phyloP scores from a whole-genome alignment of 768 basidiomycete species.

The Rubroboletus pulcherrimus region DNA sequence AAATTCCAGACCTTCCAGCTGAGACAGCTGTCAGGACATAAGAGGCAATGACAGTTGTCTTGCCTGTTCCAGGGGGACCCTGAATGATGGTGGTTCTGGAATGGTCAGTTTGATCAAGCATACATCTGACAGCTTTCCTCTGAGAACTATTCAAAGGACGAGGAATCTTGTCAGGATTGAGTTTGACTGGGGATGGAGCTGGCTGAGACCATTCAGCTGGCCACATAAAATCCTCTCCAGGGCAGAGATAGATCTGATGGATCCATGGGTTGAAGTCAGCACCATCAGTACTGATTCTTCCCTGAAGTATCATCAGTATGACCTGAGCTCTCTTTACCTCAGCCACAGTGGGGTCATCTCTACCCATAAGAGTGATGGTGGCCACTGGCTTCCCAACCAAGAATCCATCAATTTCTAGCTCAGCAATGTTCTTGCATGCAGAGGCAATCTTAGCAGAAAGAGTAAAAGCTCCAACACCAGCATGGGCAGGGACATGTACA shows the following conservation, averaged over 20 bases:
- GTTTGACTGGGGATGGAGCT: slow-evolving; percentile 13
- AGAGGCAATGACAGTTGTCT: slow-evolving; percentile 68
- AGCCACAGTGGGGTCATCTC: slow-evolving; percentile 55
- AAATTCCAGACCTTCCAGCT: slow-evolving; percentile 49
- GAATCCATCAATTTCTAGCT: slow-evolving; percentile 19
- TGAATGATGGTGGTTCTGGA: slow-evolving; percentile 36
- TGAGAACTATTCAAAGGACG: slow-evolving; percentile 40
- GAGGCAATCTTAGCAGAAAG: slow-evolving; percentile 19
- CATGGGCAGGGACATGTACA: slow-evolving; percentile 22
- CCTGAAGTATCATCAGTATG: slow-evolving; percentile 37
- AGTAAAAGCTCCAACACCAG: slow-evolving; percentile 20
- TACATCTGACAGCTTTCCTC: slow-evolving; percentile 31
- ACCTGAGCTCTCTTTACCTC: slow-evolving; percentile 40
- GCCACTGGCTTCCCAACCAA: slow-evolving; percentile 31
- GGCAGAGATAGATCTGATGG: slow-evolving; percentile 31
- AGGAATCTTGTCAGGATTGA: slow-evolving; percentile 15
- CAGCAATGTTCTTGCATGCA: slow-evolving; percentile 16
- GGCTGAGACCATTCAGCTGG: slow-evolving; percentile 32
- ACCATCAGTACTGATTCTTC: slow-evolving; percentile 22
- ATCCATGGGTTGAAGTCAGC: slow-evolving; percentile 36
- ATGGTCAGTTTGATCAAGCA: slow-evolving; percentile 36
- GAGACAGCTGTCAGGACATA: slow-evolving; percentile 50
- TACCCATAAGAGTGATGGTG: slow-evolving; percentile 48
- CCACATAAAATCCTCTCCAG: slow-evolving; percentile 33
- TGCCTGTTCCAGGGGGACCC: slow-evolving; percentile 68